A percentile compares a stretch with the other conserved stretches of the same genome.
phyloP scores from a whole-genome alignment of 192 early-diverging fungal genomes.

The Mortierella antarctica region DNA sequence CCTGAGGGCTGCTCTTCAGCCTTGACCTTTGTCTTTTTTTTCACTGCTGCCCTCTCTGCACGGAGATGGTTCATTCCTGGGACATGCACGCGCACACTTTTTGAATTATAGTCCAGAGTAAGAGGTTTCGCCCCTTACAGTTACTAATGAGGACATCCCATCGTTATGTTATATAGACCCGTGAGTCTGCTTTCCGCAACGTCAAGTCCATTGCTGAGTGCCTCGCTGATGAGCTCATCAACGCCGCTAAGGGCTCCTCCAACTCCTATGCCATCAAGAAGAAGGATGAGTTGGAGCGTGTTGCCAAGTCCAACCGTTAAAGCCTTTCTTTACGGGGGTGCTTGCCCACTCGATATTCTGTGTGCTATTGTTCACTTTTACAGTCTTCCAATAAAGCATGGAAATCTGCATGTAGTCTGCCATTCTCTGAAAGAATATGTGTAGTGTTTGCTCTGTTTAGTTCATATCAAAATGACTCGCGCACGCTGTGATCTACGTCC shows the following conservation, averaged over 20 bases:
- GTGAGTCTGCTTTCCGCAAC: conserved; percentile 99
- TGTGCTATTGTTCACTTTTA: conserved; percentile 12
- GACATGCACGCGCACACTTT: not conserved
- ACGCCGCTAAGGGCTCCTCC: conserved; percentile 97
- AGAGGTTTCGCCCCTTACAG: conserved; percentile 57
- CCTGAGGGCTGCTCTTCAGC: no score
- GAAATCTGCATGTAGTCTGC: not conserved
- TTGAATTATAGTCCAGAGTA: conserved; percentile 40
- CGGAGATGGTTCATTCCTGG: not conserved
- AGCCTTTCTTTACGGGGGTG: not conserved
- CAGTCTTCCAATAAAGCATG: conserved; percentile 25
- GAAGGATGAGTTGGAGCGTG: conserved; percentile 96
- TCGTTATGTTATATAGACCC: conserved; percentile 64
- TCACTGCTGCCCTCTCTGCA: not conserved
- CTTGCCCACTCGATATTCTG: not conserved
- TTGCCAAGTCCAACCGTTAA: conserved; percentile 77
- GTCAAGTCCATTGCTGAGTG: conserved; percentile 99
- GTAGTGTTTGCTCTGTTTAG: not conserved
- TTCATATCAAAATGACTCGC: not conserved
- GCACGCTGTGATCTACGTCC: no score
- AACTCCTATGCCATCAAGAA: conserved; percentile 99
- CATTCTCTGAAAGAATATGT: not conserved
- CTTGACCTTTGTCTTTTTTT: not conserved
- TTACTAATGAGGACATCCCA: conserved; percentile 33
- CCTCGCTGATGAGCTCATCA: conserved; percentile 99